Evolutionary conservation across 345 rosid species (phyloP).

Genomic region (Syzygium oleosum): DNA sequence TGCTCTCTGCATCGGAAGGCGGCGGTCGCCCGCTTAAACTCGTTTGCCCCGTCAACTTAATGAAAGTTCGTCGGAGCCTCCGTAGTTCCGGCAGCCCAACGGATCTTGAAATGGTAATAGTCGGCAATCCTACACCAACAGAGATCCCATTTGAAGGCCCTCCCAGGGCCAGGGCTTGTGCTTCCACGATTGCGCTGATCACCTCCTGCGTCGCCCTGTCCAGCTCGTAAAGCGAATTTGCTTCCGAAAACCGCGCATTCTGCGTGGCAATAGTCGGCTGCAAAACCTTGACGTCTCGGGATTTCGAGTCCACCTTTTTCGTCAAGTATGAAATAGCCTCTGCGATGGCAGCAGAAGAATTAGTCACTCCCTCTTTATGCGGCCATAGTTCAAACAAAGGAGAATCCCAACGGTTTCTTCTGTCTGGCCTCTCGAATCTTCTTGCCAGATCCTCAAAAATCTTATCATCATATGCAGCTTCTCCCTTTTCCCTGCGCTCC

Average conservation of each 20-base stretch:
- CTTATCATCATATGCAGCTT: constrained; percentile 45
- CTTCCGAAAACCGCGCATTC: constrained; percentile 51
- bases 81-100: constrained; percentile 84
- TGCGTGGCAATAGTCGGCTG: constrained; percentile 98
- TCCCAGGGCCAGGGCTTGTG: constrained; percentile 64
- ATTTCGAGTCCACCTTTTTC: constrained; percentile 57
- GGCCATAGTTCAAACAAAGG: constrained; percentile 82
- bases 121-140: constrained; percentile 52
- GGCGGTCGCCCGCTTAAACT: constrained; percentile 85
- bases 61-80: constrained; percentile 74
- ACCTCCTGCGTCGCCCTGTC: constrained; percentile 89
- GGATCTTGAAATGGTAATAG: constrained; percentile 48
- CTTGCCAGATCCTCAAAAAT: constrained; percentile 74
- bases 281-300: constrained; percentile 67
- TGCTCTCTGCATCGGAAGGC: constrained; percentile 78
- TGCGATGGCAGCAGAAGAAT: constrained; percentile 45
- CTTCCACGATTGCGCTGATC: constrained; percentile 64
- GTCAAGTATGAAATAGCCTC: constrained; percentile 83
- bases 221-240: constrained; percentile 77
- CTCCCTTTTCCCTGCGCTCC: constrained; percentile 55
- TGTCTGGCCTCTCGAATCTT: constrained; percentile 89
- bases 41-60: constrained; percentile 79
- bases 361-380: constrained; percentile 39
- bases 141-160: constrained; percentile 55
- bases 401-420: constrained; percentile 94